Evolutionary conservation across 1,139 yeast species (phyloP).

Genomic region (Spathaspora sp.): DNA sequence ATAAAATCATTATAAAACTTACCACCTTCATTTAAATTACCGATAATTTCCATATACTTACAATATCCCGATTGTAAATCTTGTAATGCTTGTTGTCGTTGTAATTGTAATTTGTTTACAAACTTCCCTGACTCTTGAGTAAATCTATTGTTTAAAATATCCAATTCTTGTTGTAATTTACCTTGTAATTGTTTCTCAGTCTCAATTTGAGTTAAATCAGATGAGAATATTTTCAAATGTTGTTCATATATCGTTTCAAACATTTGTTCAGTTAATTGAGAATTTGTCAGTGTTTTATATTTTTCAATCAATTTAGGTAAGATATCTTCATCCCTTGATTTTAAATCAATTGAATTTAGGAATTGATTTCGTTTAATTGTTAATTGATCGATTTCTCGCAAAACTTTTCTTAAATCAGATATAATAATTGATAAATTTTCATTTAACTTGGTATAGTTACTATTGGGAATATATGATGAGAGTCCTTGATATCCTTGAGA

Average conservation of each 20-base stretch:
- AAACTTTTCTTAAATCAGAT: slow-evolving; percentile 40
- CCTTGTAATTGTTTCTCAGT: slow-evolving; percentile 41
- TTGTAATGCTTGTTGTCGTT: slow-evolving; percentile 53
- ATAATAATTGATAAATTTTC: slow-evolving; percentile 36
- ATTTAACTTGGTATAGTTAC: slow-evolving; percentile 42
- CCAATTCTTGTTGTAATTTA: slow-evolving; percentile 43
- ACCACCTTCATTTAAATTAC: slow-evolving; percentile 67
- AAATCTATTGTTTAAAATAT: slow-evolving; percentile 40
- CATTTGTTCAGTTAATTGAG: slow-evolving; percentile 22
- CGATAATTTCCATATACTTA: slow-evolving; percentile 54
- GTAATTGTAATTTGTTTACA: slow-evolving; percentile 24
- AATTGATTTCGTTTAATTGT: slow-evolving; percentile 38
- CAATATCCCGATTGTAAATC: slow-evolving; percentile 53
- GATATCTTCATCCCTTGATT: slow-evolving; percentile 47
- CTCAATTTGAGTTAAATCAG: slow-evolving; percentile 40
- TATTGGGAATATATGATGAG: slow-evolving; percentile 49
- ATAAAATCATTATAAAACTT: slow-evolving; percentile 68
- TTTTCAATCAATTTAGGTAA: slow-evolving; percentile 51
- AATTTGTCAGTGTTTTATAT: slow-evolving; percentile 31
- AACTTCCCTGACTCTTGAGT: slow-evolving; percentile 14
- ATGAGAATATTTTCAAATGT: slow-evolving; percentile 42
- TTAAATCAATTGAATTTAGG: slow-evolving; percentile 42
- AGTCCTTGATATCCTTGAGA: slow-evolving; percentile 44
- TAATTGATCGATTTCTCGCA: slow-evolving; percentile 25
- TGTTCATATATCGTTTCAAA: slow-evolving; percentile 33